Evolutionary conservation across 2,329 filamentous ascomycete species (phyloP).

Genomic region (Dothidotthia symphoricarpi): DNA sequence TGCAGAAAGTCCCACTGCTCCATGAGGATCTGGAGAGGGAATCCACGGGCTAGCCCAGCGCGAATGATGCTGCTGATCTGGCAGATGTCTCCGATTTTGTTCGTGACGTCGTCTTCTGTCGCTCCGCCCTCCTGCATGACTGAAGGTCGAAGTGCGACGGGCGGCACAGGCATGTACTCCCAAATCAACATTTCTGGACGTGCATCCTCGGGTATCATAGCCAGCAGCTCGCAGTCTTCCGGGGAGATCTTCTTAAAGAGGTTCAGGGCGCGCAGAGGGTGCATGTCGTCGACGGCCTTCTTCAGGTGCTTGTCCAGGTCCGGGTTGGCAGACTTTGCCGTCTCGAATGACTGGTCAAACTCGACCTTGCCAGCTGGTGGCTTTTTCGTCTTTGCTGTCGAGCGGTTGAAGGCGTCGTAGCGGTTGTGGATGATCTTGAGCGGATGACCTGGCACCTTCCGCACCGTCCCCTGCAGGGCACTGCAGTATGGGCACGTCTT

Average conservation of each 20-base stretch:
- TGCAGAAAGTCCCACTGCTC: constrained; percentile 98
- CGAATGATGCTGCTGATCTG: constrained; percentile 87
- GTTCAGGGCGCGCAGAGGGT: constrained; percentile 83
- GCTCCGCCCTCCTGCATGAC: constrained; percentile 90
- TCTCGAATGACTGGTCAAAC: constrained; percentile 82
- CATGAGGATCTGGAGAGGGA: constrained; percentile 85
- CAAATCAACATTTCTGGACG: constrained; percentile 96
- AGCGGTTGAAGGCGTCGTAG: constrained; percentile 83
- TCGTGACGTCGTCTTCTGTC: constrained; percentile 94
- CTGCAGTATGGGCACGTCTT: constrained; percentile 79
- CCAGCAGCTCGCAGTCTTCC: constrained; percentile 85
- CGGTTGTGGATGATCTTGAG: constrained; percentile 94
- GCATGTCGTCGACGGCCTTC: constrained; percentile 92
- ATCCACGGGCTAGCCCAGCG: constrained; percentile 77
- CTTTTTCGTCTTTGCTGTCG: constrained; percentile 79
- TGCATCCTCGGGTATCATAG: constrained; percentile 80
- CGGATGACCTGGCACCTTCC: constrained; percentile 77
- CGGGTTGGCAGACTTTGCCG: constrained; percentile 71
- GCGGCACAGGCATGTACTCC: constrained; percentile 92
- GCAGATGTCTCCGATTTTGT: constrained; percentile 94
- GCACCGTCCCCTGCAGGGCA: constrained; percentile 83
- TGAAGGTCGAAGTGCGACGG: constrained; percentile 89
- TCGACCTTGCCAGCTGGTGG: constrained; percentile 76
- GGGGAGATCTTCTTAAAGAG: constrained; percentile 85
- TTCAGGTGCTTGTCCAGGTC: constrained; percentile 89